Base-by-base conservation (phyloP, 441 rosid genomes). In the Arabidopsis lyrata region DNA sequence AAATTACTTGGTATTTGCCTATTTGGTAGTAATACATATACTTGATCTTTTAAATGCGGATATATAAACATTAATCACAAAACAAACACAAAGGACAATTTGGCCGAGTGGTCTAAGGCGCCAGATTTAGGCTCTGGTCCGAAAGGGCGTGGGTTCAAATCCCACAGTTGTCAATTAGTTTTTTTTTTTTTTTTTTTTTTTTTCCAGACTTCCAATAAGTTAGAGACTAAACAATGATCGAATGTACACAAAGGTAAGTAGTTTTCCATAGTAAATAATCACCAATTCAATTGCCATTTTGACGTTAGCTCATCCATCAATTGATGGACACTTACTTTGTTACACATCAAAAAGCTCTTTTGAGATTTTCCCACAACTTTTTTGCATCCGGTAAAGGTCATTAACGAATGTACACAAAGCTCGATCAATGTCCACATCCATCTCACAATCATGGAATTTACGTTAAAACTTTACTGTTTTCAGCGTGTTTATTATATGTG, bases 121-220 rank as follows among this genome's bases (percentile, higher is more conserved):
- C 97, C 97, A 93, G 96, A 89, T 90, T 96, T 88, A 90, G 97
- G 97, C 90, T 92, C 96, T 95, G 92, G 97, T 95, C 93, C 96
- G 95, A 88, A 91, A 95, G 93, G 97, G 96, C 96, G 97, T 93
- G 97, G 97, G 97, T 93, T 95, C 97, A 90, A 93, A 87, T 90
- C 96, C 98, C 97, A 92, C 93, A 63, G 68, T 15, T 38, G 61
- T 66, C 60, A 50, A 5, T 14, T 0, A 2, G 47, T 5, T 42
- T 42, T 22, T 2, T 22, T 22, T 5, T 5, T 32, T 13, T n/a
- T n/a, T n/a, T n/a, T n/a, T n/a, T 20, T 5, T 5, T 32, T 13
- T 42, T 14, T 14, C 0, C 16, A 13, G 7, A 42, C 15, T 42
- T 41, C 11, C 14, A 41, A 41, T 13, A 13, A 41, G 47, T 41